Base-by-base conservation (phyloP, 2,329 filamentous ascomycete genomes). In the Exophiala sp. region DNA sequence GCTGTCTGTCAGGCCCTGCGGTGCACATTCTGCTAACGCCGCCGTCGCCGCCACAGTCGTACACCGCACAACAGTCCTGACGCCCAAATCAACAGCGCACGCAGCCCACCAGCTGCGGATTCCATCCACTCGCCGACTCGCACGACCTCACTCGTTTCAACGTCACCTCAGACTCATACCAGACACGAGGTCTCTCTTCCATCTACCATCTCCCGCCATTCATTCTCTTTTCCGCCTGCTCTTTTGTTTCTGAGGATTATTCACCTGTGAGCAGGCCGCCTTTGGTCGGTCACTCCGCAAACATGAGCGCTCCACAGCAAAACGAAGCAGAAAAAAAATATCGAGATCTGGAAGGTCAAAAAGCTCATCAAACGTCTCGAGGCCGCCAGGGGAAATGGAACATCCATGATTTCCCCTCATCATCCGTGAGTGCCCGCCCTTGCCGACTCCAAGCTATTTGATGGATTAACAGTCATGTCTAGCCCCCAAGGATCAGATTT, bases 321-420 rank as follows among this genome's bases (percentile, higher is more conserved):
- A 90, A 85, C 75, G 93, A 97, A 74, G 91, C 91, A 63, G 93
- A 98, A 81, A 97, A 97, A n/a, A 82, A 98, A 97, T 73, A 85
- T 85, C 60, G 82, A 85, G 72, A 85, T 85, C 65, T 77, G 74
- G 74, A 96, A 98, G 85, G 90, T 98, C 68, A 98, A 98, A 81
- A 98, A 98, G 79, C 78, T 98, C 68, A 95, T 98, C 76, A 98
- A 97, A 76, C 87, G 93, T 65, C 88, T 98, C 64, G 93, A 97
- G 73, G 86, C 88, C 57, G 94, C 94, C 63, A 82, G 94, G 70
- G 93, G 93, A 70, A 98, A 98, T 81, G 93, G 93, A 75, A 98
- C 93, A 59, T 91, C 85, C 76, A 98, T 98, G 93, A 98, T 98
- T 73, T 97, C 91, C n/a, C 59, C 81, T 98, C 72, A 96, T 98